Conservation (phyloP, 2,329 filamentous ascomycete species). For the Colletotrichum chlorophyti region DNA sequence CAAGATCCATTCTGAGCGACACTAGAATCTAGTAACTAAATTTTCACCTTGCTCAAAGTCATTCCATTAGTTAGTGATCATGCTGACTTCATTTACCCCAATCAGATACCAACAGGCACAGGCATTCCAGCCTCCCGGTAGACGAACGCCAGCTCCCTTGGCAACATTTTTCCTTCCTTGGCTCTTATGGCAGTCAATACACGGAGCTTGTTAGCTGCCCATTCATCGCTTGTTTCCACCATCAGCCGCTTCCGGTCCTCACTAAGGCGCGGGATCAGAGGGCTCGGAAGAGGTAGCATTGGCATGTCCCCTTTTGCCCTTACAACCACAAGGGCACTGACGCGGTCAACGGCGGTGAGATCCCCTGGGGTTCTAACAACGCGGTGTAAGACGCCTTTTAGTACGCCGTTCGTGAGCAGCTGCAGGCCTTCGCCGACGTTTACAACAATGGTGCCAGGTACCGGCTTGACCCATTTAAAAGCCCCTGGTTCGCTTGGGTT, state of each 20-base stretch:
- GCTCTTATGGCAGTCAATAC: neutral
- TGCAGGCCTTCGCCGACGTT: neutral
- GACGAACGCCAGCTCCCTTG: neutral
- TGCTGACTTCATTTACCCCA: neutral
- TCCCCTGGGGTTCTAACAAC: neutral
- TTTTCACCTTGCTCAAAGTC: too few relatives aligned
- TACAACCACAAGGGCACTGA: neutral
- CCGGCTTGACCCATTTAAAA: neutral
- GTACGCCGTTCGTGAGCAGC: neutral
- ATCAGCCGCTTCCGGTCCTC: neutral
- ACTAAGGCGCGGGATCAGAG: neutral
- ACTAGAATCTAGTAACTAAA: too few relatives aligned
- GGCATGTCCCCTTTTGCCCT: neutral
- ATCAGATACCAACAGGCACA: neutral
- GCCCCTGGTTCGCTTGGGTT: neutral
- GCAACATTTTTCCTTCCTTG: neutral
- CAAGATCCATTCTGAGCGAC: too few relatives aligned
- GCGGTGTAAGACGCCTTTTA: neutral
- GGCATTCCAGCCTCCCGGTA: neutral
- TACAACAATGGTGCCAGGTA: neutral
- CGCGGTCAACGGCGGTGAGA: neutral
- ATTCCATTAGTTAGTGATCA: too few relatives aligned
- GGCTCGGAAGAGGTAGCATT: neutral
- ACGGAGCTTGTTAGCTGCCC: neutral
- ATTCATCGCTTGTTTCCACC: neutral